Conservation (phyloP, 495 filamentous ascomycete genomes). For the Mytilinidion resinicola region DNA sequence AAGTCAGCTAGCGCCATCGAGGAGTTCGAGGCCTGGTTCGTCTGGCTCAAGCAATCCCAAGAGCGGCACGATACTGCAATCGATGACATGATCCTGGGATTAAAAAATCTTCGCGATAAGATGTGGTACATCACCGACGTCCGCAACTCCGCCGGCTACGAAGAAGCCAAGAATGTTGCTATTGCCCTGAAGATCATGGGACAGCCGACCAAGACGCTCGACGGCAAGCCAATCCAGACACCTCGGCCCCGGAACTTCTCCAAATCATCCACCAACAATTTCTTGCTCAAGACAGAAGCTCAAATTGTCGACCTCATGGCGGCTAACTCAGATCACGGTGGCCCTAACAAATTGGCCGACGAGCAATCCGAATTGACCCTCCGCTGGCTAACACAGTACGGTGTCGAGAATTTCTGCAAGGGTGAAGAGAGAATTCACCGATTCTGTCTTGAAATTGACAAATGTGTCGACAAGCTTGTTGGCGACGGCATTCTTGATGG, state of each 20-base stretch:
- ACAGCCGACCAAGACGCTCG: slow-evolving; percentile 41
- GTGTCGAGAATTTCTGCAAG: slow-evolving; percentile 88
- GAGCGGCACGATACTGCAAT: slow-evolving; percentile 60
- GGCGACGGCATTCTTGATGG: slow-evolving; percentile 81
- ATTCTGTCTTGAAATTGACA: slow-evolving; percentile 86
- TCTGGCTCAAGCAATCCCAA: slow-evolving; percentile 68
- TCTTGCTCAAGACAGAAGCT: slow-evolving; percentile 76
- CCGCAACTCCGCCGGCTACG: slow-evolving; percentile 81
- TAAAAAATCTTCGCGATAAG: slow-evolving; percentile 74
- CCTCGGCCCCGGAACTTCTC: slow-evolving; percentile 40
- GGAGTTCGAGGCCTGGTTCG: slow-evolving; percentile 68
- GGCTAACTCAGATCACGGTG: slow-evolving; percentile 74
- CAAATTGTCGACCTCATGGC: slow-evolving; percentile 85
- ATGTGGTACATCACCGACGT: slow-evolving; percentile 99
- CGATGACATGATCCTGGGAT: slow-evolving; percentile 59
- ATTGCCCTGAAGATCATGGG: slow-evolving; percentile 89
- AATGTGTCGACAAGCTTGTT: slow-evolving; percentile 77
- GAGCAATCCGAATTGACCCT: slow-evolving; percentile 84
- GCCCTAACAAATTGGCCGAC: slow-evolving; percentile 91
- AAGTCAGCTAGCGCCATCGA: slow-evolving; percentile 60
- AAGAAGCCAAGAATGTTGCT: slow-evolving; percentile 80
- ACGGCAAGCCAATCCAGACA: slow-evolving; percentile 46
- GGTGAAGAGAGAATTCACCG: slow-evolving; percentile 94
- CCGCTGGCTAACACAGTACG: slow-evolving; percentile 74
- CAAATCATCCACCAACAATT: slow-evolving; percentile 55